phyloP scores from a whole-genome alignment of 1,284 basidiomycete species.

The Ustilago hordei region DNA sequence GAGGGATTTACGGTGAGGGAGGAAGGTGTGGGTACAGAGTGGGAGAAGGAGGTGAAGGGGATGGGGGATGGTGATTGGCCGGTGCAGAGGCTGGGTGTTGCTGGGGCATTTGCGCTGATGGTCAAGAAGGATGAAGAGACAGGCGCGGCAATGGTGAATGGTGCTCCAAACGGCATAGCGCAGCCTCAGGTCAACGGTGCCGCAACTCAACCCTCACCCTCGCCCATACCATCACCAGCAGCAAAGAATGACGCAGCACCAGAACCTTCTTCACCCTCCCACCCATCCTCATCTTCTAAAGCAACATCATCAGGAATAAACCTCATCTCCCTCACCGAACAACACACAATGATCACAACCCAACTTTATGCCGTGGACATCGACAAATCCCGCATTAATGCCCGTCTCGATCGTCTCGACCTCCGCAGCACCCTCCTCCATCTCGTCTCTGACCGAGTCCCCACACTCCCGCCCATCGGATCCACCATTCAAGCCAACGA shows the following conservation, averaged over 20 bases:
- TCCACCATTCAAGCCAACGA: constrained; percentile 7
- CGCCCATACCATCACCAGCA: not conserved
- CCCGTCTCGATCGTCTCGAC: constrained; percentile 38
- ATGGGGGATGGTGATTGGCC: not conserved
- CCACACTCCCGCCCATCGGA: constrained; percentile 28
- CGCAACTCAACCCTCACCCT: not conserved
- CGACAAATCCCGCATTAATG: constrained; percentile 28
- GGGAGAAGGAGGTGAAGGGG: constrained; percentile 3
- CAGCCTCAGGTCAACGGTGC: not conserved
- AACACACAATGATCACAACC: constrained; percentile 12
- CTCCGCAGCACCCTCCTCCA: constrained; percentile 39
- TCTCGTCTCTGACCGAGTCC: constrained; percentile 42
- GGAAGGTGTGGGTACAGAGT: not conserved
- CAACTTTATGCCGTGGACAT: constrained; percentile 30
- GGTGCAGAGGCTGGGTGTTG: constrained; percentile 5
- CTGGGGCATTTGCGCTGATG: constrained; percentile 13
- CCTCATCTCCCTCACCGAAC: constrained; percentile 20
- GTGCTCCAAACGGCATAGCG: not conserved
- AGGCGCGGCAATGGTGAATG: not conserved
- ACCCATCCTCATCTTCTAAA: not conserved
- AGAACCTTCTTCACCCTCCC: not conserved
- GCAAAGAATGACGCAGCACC: not conserved
- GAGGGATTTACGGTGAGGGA: constrained; percentile 19
- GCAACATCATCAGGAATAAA: constrained; percentile 17
- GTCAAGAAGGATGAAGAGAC: not conserved